Evolutionary conservation across 2,329 filamentous ascomycete species (phyloP), one percentile per base, ranked within the genome.

Genomic region (Claviceps arundinis): DNA sequence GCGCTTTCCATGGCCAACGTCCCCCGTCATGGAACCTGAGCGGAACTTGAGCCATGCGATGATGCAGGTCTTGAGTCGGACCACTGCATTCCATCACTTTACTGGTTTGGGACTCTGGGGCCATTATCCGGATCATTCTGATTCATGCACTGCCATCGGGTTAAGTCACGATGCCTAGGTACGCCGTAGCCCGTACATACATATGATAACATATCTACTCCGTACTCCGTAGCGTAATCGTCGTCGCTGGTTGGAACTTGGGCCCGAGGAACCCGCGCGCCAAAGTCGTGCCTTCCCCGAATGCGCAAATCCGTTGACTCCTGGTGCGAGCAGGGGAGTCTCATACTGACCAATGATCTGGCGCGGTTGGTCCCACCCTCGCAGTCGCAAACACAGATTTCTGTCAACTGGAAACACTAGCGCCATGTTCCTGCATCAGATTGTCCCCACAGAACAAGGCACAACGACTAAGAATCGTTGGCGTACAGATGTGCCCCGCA

Each of bases 321-420:
- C 5, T 50, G 4, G 17, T 8, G 30, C 8, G 49, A 50, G n/a
- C 38, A 13, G 16, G 48, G 48, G 17, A 3, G 26, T 13, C 14
- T 26, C 5, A 11, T 5, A 4, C 24, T 24, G 37, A 13, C 50
- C 50, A 52, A 52, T 48, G 38, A 48, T 3, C 7, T 19, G 7
- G 11, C 4, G 42, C 1, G 5, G 1, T 6, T 9, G 11, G 4
- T 9, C 42, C 47, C 34, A 42, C 22, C 34, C 19, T 13, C 9
- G 8, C 24, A 44, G 43, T 13, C 50, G 52, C 47, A 50, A 1
- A 52, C 52, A 38, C 44, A 38, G 44, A 44, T 50, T 34, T 42
- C 46, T 53, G 51, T 64, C 56, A 61, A 65, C 54, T 54, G 57
- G 63, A 65, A 65, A 65, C 64, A 59, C 62, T 65, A 65, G 64